Evolutionary conservation across 2,329 filamentous ascomycete species (phyloP).

Genomic region (Stenocarpella maydis): DNA sequence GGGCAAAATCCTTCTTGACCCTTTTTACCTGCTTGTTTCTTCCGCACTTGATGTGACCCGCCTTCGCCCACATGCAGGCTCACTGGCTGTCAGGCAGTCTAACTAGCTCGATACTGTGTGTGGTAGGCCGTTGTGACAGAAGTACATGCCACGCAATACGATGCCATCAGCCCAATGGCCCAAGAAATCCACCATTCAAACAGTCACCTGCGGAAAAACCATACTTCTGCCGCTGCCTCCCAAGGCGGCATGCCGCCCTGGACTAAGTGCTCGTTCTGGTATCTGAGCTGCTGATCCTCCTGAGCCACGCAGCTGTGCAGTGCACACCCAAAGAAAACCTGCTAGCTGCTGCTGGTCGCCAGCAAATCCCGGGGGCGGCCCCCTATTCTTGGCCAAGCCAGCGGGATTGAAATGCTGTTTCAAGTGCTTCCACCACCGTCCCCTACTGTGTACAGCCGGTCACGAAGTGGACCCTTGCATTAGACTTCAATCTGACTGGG

Average conservation of each 20-base stretch:
- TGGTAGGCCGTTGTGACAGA: not conserved
- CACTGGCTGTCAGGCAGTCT: not conserved
- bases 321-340: constrained; percentile 1
- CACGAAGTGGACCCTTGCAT: constrained; percentile 25
- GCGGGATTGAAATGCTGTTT: constrained; percentile 29
- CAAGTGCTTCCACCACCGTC: constrained; percentile 32
- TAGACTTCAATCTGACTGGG: constrained; percentile 9
- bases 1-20: not conserved
- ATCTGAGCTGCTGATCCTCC: constrained; percentile 30
- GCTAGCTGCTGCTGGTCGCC: not conserved
- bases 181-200: not conserved
- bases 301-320: constrained; percentile 30
- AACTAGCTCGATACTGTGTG: not conserved
- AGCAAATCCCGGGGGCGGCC: constrained; percentile 6
- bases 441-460: constrained; percentile 27
- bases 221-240: not conserved
- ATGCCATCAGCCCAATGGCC: not conserved
- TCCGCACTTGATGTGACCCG: not conserved
- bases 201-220: not conserved
- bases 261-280: constrained; percentile 19
- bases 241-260: constrained; percentile 4
- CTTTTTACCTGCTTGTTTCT: not conserved
- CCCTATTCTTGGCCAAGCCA: constrained; percentile 17
- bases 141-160: not conserved
- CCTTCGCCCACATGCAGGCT: not conserved